Evolutionary conservation across 2,329 filamentous ascomycete species (phyloP).

Genomic region (Nemania serpens): DNA sequence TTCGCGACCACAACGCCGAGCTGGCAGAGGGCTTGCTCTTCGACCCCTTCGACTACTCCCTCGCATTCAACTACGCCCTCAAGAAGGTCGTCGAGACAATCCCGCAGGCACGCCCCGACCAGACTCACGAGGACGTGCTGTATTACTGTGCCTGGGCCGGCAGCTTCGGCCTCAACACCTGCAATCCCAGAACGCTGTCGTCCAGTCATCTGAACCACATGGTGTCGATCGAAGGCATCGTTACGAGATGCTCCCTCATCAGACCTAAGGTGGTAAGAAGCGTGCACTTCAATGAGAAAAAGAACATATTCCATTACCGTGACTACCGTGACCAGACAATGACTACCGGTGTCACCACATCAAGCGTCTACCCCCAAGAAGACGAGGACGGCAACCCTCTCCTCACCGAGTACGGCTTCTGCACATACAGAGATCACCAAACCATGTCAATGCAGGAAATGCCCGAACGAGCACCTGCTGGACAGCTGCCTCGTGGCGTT

Average conservation of each 20-base stretch:
- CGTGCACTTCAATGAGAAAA: conserved; percentile 91
- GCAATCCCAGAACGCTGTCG: conserved; percentile 90
- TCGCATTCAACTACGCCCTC: conserved; percentile 88
- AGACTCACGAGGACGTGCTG: conserved; percentile 76
- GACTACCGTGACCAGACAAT: conserved; percentile 98
- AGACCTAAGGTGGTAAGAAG: conserved; percentile 97
- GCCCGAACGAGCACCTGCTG: conserved; percentile 94
- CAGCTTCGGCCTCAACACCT: conserved; percentile 92
- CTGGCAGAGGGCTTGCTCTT: conserved; percentile 79
- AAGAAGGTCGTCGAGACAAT: conserved; percentile 86
- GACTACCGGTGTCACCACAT: conserved; percentile 86
- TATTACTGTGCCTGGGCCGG: conserved; percentile 98
- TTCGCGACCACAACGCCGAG: conserved; percentile 83
- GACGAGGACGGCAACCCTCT: conserved; percentile 92
- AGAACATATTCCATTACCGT: conserved; percentile 83
- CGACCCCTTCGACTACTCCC: conserved; percentile 83
- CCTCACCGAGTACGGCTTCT: conserved; percentile 94
- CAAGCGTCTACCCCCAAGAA: conserved; percentile 91
- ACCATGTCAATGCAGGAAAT: conserved; percentile 99
- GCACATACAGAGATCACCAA: conserved; percentile 94
- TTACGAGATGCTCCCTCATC: conserved; percentile 93
- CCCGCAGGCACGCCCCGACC: conserved; percentile 73
- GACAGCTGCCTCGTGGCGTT: conserved; percentile 91
- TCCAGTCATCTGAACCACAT: conserved; percentile 92
- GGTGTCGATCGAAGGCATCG: conserved; percentile 96